Percentiles rank a stretch among this genome's conserved stretches.
phyloP scores from a whole-genome alignment of 2,329 filamentous ascomycete genomes.

The Magnaporthiopsis rhizophila region DNA sequence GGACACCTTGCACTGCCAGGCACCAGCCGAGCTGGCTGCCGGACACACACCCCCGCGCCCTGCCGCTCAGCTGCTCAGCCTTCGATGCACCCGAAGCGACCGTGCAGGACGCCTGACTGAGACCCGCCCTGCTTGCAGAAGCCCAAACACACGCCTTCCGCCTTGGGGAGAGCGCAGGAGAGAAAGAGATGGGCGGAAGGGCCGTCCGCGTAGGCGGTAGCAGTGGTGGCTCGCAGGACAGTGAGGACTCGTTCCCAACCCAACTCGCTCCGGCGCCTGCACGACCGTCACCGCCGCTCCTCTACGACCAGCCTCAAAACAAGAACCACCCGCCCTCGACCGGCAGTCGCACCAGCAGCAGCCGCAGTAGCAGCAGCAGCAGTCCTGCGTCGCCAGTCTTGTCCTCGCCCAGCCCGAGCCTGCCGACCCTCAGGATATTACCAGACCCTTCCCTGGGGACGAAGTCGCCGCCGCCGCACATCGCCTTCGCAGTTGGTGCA shows the following conservation, averaged over 20 bases:
- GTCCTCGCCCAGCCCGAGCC: constrained; percentile 13
- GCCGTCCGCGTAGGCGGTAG: not conserved
- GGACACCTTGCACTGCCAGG: not conserved
- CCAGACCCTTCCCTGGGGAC: constrained; percentile 17
- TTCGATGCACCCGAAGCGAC: not conserved
- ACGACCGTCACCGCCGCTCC: not conserved
- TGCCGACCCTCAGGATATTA: constrained; percentile 19
- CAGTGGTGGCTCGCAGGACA: not conserved
- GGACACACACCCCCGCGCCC: no score
- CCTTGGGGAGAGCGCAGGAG: not conserved
- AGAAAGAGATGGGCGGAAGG: not conserved
- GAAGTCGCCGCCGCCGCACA: not conserved
- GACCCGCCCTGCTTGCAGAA: not conserved
- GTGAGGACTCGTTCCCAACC: not conserved
- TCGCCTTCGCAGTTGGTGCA: not conserved
- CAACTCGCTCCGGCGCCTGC: not conserved
- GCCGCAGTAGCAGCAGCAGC: not conserved
- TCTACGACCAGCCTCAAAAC: constrained; percentile 10
- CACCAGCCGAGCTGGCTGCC: not conserved
- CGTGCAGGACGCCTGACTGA: not conserved
- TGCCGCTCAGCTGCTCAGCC: not conserved
- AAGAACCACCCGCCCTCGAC: not conserved
- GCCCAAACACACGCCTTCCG: not conserved
- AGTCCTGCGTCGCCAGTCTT: constrained; percentile 5
- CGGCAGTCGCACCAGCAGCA: not conserved